Percentiles rank a stretch among this genome's conserved stretches.
These are phyloP conservation scores for Magnolia sinica DNA, from an alignment of 164 flowering plant species.

Conservation along the genomic window DNA sequence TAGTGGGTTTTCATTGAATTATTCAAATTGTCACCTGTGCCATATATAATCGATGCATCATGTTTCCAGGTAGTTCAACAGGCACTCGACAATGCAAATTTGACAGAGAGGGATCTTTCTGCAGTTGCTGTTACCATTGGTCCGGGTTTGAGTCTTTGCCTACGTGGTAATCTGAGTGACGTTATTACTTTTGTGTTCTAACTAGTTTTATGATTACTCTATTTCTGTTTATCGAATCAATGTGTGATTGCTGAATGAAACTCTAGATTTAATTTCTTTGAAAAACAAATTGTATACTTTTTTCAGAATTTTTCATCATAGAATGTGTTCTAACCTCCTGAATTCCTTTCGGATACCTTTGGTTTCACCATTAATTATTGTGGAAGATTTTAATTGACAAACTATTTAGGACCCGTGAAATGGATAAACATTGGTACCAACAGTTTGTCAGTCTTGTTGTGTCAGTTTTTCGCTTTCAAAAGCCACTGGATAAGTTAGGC, in stretches of 20 bases:
- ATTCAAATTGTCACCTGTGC: neutral
- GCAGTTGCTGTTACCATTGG: conserved; percentile 98
- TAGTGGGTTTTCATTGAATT: neutral
- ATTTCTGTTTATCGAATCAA: neutral
- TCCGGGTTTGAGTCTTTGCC: conserved; percentile 93
- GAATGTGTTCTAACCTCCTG: too few relatives aligned
- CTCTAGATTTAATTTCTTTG: neutral
- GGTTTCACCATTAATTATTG: too few relatives aligned
- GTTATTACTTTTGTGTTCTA: neutral
- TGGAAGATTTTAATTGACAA: too few relatives aligned
- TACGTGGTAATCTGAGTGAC: conserved; percentile 59
- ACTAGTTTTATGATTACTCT: neutral
- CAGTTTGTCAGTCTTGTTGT: too few relatives aligned
- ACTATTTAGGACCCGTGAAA: too few relatives aligned
- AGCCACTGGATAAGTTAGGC: too few relatives aligned
- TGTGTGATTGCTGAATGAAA: neutral
- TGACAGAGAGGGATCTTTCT: conserved; percentile 65
- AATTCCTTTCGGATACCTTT: too few relatives aligned
- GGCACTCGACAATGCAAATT: conserved; percentile 74
- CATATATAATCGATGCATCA: neutral
- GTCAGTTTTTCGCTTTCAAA: too few relatives aligned
- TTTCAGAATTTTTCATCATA: neutral
- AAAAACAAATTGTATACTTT: neutral
- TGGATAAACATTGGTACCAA: too few relatives aligned
- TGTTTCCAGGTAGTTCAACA: conserved; percentile 67